Evolutionary conservation across 83 land plant genomes (phyloP).

Genomic region (Diphasiastrum complanatum): DNA sequence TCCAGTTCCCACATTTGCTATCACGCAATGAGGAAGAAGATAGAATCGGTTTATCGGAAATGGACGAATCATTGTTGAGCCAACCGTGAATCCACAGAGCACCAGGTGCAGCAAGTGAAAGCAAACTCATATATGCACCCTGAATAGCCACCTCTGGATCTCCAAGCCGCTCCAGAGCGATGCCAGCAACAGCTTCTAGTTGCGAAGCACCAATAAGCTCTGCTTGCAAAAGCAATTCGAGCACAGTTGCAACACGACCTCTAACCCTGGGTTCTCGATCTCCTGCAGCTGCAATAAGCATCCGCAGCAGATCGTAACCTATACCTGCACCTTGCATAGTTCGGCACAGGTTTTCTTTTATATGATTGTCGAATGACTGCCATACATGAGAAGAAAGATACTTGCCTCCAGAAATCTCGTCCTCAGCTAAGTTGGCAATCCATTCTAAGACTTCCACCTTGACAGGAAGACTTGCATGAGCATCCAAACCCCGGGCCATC

Average conservation of each 20-base stretch:
- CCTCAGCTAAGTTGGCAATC: slow-evolving; percentile 23
- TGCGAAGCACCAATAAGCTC: slow-evolving; percentile 41
- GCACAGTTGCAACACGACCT: slow-evolving; percentile 42
- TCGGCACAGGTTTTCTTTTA: slow-evolving; percentile 9
- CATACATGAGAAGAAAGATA: slow-evolving; percentile 14
- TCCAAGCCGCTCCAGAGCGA: slow-evolving; percentile 70
- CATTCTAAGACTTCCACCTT: slow-evolving; percentile 66
- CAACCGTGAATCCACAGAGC: slow-evolving; percentile 57
- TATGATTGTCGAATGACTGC: slow-evolving; percentile 13
- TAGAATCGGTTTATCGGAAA: slow-evolving; percentile 2
- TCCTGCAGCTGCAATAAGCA: slow-evolving; percentile 59
- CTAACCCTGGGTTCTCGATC: slow-evolving; percentile 74
- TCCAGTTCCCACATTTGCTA: slow-evolving; percentile 48
- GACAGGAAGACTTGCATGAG: slow-evolving; percentile 48
- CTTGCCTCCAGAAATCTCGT: background rate
- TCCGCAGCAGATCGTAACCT: slow-evolving; percentile 30
- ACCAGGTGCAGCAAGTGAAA: slow-evolving; percentile 43
- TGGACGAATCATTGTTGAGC: slow-evolving; percentile 13
- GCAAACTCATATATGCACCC: slow-evolving; percentile 46
- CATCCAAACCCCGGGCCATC: slow-evolving; percentile 46
- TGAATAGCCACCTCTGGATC: slow-evolving; percentile 57
- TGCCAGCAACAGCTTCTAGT: slow-evolving; percentile 46
- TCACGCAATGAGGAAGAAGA: slow-evolving; percentile 12
- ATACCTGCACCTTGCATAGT: slow-evolving; percentile 18
- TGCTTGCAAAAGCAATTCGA: slow-evolving; percentile 60